Base-by-base conservation (phyloP, 2,329 filamentous ascomycete genomes). In the Pseudogymnoascus sp. region DNA sequence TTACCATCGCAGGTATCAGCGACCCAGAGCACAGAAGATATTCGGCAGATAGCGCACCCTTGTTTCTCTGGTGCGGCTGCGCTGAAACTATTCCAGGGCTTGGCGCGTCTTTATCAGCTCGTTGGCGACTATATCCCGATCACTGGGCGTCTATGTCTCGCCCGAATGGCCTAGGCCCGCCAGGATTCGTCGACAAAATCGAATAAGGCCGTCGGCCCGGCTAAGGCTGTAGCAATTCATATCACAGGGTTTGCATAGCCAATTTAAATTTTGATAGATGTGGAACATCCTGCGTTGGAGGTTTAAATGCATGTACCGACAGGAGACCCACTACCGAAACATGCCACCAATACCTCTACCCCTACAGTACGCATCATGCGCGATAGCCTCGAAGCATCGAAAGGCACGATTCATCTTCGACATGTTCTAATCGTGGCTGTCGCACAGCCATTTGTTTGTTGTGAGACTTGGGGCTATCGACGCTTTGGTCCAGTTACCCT, bases 51-150 rank as follows among this genome's bases (percentile, higher is more conserved):
- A 20, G 28, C 30, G 3, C 16, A 33, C 28, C n/a, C 47, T 54
- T 33, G 6, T 35, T 54, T 11, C 28, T 16, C 18, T 54, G 47
- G 16, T 54, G 47, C 9, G 28, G 12, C 33, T 54, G n/a, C 47
- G 28, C 47, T 54, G 47, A 54, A 54, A 54, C 47, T 54, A 54
- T 54, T 35, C 6, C 28, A 35, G 47, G 47, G 47, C 47, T 54
- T 54, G 47, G 47, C 47, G 47, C 47, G n/a, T 20, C 47, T 54
- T 20, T 22, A 8, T 54, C 47, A 33, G 9, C 16, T 54, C 47
- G 47, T 54, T 54, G 47, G 28, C 47, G 47, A 33, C 47, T 20
- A 6, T 54, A 54, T 33, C 47, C 28, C 28, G 9, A 54, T 54
- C 16, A 54, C 11, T 54, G 28, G 47, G 28, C 47, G 47, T 54